These are phyloP conservation scores for Rhodofomes roseus DNA, from an alignment of 1,284 basidiomycete species.

Conservation along the genomic window DNA sequence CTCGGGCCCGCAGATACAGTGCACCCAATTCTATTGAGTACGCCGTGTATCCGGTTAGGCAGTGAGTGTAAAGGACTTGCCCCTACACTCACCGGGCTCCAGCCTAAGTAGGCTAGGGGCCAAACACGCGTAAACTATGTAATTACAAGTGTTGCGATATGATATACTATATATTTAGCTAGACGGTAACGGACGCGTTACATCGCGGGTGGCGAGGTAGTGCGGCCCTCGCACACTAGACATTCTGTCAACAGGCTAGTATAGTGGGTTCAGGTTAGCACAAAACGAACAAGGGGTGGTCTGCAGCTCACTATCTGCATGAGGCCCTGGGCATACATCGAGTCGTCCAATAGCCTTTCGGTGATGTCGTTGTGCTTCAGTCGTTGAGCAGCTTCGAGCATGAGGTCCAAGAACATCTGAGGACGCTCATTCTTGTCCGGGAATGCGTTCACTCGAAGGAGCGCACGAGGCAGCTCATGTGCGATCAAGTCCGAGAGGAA, in stretches of 20 bases:
- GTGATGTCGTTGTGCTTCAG: neutral
- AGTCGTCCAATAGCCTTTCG: neutral
- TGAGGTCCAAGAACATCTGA: neutral
- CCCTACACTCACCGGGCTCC: no score
- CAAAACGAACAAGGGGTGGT: neutral
- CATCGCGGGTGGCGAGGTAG: neutral
- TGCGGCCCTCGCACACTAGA: neutral
- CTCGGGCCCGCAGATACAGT: no score
- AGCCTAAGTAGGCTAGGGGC: no score
- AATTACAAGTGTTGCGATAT: no score
- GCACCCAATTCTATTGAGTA: no score
- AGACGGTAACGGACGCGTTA: no score
- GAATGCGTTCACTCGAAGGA: neutral
- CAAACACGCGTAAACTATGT: no score
- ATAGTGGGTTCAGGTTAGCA: neutral
- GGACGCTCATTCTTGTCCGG: neutral
- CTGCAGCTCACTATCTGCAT: neutral
- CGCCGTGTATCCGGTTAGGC: no score
- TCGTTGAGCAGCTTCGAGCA: neutral
- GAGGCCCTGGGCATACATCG: neutral
- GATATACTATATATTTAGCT: no score
- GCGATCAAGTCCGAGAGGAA: neutral
- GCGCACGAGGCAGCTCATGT: neutral
- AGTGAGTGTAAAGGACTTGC: no score
- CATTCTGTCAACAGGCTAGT: neutral